Percentiles rank a stretch among this genome's conserved stretches.
phyloP scores from a whole-genome alignment of 2,329 filamentous ascomycete genomes.

The Sporothrix protearum region DNA sequence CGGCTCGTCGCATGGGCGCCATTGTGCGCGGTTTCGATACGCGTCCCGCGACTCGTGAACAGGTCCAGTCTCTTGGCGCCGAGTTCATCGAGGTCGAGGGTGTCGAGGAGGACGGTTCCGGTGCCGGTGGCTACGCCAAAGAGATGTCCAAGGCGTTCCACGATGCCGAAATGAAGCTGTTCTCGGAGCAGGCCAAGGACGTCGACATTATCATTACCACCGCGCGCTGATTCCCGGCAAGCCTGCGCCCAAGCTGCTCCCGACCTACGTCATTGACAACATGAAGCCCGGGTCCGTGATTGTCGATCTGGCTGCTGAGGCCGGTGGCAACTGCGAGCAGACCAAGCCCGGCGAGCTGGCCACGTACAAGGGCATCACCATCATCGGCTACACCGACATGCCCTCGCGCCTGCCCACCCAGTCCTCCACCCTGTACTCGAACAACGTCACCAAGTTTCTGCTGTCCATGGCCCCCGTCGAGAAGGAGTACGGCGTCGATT shows the following conservation, averaged over 20 bases:
- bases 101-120: constrained; percentile 77
- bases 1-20: constrained; percentile 78
- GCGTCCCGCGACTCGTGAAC: constrained; percentile 79
- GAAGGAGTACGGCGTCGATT: constrained; percentile 74
- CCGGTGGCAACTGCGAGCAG: constrained; percentile 81
- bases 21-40: constrained; percentile 90
- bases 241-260: constrained; percentile 79
- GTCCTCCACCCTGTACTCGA: constrained; percentile 85
- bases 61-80: constrained; percentile 84
- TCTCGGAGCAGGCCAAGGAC: constrained; percentile 79
- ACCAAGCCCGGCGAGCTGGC: constrained; percentile 70
- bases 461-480: constrained; percentile 76
- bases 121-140: constrained; percentile 83
- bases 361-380: constrained; percentile 72
- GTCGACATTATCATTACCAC: constrained; percentile 93
- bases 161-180: constrained; percentile 88
- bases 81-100: constrained; percentile 81
- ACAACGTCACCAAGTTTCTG: constrained; percentile 87
- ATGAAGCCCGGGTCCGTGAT: constrained; percentile 91
- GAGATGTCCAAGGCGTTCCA: constrained; percentile 95
- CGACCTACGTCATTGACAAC: constrained; percentile 70
- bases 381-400: constrained; percentile 86
- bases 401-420: constrained; percentile 84
- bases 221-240: constrained; percentile 81
- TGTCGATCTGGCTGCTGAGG: constrained; percentile 83